phyloP scores from a whole-genome alignment of 1,284 basidiomycete genomes.

The Sporisorium graminicola region DNA sequence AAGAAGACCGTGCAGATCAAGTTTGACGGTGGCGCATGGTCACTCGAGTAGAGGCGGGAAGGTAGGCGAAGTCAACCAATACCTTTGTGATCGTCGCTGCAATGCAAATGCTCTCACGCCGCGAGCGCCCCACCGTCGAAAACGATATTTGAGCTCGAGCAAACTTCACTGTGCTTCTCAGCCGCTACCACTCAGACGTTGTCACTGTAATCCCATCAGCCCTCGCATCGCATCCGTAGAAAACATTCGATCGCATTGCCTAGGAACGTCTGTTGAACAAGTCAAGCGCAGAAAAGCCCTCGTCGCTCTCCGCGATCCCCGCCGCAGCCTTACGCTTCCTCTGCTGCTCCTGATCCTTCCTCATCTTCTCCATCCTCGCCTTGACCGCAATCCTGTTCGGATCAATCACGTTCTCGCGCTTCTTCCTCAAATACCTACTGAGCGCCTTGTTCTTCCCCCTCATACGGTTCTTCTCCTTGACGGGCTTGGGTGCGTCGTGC shows the following conservation, averaged over 20 bases:
- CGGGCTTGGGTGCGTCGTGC: constrained; percentile 16
- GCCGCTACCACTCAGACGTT: too few species aligned
- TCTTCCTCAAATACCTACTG: constrained; percentile 65
- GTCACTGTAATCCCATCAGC: too few species aligned
- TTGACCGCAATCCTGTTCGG: constrained; percentile 56
- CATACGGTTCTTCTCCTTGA: constrained; percentile 60
- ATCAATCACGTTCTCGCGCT: constrained; percentile 65
- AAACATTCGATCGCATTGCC: background rate
- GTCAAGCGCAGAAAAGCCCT: constrained; percentile 30
- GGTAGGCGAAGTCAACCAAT: too few species aligned
- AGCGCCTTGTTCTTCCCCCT: constrained; percentile 63
- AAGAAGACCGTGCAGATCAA: constrained; percentile 83
- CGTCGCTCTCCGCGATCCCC: constrained; percentile 21
- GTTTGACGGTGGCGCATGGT: constrained; percentile 77
- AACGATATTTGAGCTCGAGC: too few species aligned
- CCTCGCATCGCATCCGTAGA: too few species aligned
- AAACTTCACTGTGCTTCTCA: background rate
- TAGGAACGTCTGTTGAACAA: constrained; percentile 43
- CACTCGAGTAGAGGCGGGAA: constrained; percentile 76
- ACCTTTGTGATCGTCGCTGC: too few species aligned
- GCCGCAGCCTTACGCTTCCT: constrained; percentile 37
- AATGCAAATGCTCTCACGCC: background rate
- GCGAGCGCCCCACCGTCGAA: too few species aligned
- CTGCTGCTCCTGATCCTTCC: constrained; percentile 30
- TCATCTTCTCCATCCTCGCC: constrained; percentile 43